phyloP scores from a whole-genome alignment of 75 land plant genomes.

The Pinus albicaulis region DNA sequence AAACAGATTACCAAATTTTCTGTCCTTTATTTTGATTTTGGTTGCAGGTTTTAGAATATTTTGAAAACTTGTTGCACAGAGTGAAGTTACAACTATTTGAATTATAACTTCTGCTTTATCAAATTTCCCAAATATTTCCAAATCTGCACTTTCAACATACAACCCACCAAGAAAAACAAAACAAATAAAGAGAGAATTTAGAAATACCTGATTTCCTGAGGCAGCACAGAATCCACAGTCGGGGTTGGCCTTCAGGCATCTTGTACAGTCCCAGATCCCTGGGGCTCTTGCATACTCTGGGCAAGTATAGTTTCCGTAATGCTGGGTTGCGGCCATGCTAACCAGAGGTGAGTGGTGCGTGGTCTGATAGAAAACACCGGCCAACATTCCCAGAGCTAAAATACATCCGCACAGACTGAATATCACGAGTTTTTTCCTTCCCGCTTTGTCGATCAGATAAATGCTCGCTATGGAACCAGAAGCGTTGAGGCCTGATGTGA shows the following conservation, averaged over 20 bases:
- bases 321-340: not conserved
- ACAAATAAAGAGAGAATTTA: too few species aligned
- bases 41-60: too few species aligned
- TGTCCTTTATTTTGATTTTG: too few species aligned
- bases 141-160: too few species aligned
- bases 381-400: constrained; percentile 18
- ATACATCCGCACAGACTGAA: constrained; percentile 24
- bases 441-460: constrained; percentile 63
- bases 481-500: constrained; percentile 2
- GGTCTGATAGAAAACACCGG: constrained; percentile 29
- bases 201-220: constrained; percentile 22
- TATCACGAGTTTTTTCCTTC: constrained; percentile 25
- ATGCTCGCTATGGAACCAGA: not conserved
- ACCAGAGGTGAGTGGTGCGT: constrained; percentile 24
- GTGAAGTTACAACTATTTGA: too few species aligned
- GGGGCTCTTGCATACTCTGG: not conserved
- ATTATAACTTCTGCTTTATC: too few species aligned
- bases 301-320: not conserved
- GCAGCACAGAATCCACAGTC: constrained; percentile 49
- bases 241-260: constrained; percentile 27
- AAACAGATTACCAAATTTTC: too few species aligned
- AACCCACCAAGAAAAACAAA: too few species aligned
- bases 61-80: too few species aligned
- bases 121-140: too few species aligned
- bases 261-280: constrained; percentile 22